Base-by-base conservation (phyloP, 164 flowering plant species). In the Stephania japonica region DNA sequence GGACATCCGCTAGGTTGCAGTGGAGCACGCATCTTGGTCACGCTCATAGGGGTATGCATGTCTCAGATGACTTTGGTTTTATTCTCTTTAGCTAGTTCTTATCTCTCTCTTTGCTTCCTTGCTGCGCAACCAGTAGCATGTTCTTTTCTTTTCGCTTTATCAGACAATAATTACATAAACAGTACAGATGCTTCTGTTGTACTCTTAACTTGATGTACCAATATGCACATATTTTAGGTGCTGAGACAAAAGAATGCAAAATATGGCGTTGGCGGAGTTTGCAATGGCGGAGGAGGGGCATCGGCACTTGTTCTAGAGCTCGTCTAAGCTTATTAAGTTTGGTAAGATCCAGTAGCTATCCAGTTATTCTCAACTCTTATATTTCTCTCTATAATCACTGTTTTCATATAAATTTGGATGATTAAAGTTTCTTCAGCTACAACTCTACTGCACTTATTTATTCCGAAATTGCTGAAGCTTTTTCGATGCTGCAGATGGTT, bases 1-100 rank as follows among this genome's bases (percentile, higher is more conserved):
- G 99, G 99, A 42, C 98, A 96, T 83, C 99, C 99, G 43, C 77
- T 94, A 27, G 98, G 98, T 67, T 94, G 98, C 84, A 94, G 98
- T 78, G 98, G 98, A 69, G 97, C 97, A 59, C 92, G 97, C 25
- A 88, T 94, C 69, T 81, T 94, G 83, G 87, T 90, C 83, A 87
- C 98, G 42, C 82, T 94, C 18, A 78, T 94, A 67, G 98, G 97
- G 88, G 95, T 92, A 87, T 1, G 38, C 56, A 38, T 65, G 18
- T 72, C n/a, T 43, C 38, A 23, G 18, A 71, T 38, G 32, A 27
- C 63, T 50, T 26, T 18, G 23, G 7, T 18, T 56, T 18, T 6
- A n/a, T 56, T 56, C 8, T n/a, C n/a, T 18, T 7, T 56, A n/a
- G 23, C 63, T 47, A 16, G 12, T 12, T 47, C 16, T 47, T 16